phyloP scores from a whole-genome alignment of 2,329 filamentous ascomycete species.

The Geosmithia morbida region DNA sequence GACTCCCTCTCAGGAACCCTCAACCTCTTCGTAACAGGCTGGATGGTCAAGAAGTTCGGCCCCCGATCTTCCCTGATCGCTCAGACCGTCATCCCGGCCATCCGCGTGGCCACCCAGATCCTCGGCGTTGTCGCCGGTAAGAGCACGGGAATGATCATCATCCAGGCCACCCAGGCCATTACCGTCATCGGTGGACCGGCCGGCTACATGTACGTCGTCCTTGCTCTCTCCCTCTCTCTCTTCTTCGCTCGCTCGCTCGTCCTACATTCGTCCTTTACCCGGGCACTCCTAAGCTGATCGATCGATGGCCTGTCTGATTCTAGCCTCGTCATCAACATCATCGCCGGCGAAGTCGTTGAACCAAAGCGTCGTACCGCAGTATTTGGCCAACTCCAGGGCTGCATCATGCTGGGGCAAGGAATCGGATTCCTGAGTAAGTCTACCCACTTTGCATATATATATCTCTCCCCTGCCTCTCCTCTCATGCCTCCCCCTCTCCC shows the following conservation, averaged over 20 bases:
- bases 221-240: background rate
- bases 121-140: slow-evolving; percentile 48
- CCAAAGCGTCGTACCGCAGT: slow-evolving; percentile 46
- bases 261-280: background rate
- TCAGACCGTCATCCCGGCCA: slow-evolving; percentile 49
- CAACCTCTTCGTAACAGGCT: slow-evolving; percentile 54
- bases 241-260: background rate
- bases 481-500: background rate
- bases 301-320: too few species aligned
- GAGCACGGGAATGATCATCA: slow-evolving; percentile 48
- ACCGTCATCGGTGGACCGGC: slow-evolving; percentile 54
- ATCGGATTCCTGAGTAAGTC: slow-evolving; percentile 41
- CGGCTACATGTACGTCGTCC: slow-evolving; percentile 41
- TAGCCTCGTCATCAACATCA: slow-evolving; percentile 50
- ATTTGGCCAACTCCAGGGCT: slow-evolving; percentile 51
- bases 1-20: slow-evolving; percentile 21
- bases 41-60: slow-evolving; percentile 51
- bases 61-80: slow-evolving; percentile 46
- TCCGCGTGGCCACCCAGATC: slow-evolving; percentile 49
- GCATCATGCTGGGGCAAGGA: slow-evolving; percentile 51
- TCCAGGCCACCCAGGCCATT: slow-evolving; percentile 53
- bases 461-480: too few species aligned
- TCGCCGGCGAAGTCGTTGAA: slow-evolving; percentile 49
- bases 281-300: slow-evolving; percentile 2
- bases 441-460: too few species aligned